A percentile compares a stretch with the other conserved stretches of the same genome.
phyloP scores from a whole-genome alignment of 2,329 filamentous ascomycete species.

The Epichloe elymi region DNA sequence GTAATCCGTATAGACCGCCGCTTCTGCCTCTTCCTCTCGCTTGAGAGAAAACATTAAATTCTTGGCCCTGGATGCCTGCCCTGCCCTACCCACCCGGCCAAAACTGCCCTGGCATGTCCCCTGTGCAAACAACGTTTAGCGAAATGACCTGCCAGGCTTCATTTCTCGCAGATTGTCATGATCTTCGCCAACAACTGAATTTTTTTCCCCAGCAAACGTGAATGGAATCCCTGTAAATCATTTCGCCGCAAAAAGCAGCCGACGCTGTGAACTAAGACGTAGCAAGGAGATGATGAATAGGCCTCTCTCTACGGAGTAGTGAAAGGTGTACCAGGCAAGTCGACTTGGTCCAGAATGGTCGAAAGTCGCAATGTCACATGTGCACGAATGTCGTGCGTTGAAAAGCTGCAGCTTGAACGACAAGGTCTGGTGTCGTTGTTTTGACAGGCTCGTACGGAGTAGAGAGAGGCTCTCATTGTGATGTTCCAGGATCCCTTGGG shows the following conservation, averaged over 20 bases:
- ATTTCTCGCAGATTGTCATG: not conserved
- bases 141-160: constrained; percentile 16
- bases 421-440: too few species aligned
- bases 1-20: too few species aligned
- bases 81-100: not conserved
- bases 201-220: not conserved
- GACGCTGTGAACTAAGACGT: not conserved
- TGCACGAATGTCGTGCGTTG: not conserved
- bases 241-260: not conserved
- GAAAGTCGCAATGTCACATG: not conserved
- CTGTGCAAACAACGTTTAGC: constrained; percentile 20
- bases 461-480: too few species aligned
- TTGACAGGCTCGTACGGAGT: too few species aligned
- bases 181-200: not conserved
- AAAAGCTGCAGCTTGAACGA: not conserved
- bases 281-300: too few species aligned
- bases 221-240: not conserved
- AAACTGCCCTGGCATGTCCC: not conserved
- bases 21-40: not conserved
- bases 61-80: not conserved
- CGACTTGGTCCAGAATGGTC: too few species aligned
- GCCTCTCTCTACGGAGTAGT: too few species aligned
- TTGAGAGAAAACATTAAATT: too few species aligned
- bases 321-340: too few species aligned
- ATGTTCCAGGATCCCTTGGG: too few species aligned